Evolutionary conservation across 2,329 filamentous ascomycete genomes (phyloP).

Genomic region (Aspergillus caelatus): DNA sequence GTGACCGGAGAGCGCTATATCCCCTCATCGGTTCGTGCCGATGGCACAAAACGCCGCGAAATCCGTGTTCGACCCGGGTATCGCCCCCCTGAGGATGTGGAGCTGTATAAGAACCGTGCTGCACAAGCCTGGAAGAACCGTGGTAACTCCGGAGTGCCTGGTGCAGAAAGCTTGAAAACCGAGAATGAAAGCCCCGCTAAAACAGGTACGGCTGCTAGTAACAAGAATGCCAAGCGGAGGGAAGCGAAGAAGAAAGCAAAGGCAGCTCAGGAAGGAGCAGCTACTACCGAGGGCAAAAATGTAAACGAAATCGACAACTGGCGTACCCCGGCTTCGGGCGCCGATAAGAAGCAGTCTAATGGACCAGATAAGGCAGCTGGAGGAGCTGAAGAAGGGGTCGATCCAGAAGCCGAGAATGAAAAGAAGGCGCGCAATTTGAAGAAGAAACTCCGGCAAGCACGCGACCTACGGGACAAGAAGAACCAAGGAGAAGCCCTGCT

Average conservation of each 20-base stretch:
- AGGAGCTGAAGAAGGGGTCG: slow-evolving; percentile 47
- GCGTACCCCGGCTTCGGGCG: slow-evolving; percentile 24
- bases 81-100: slow-evolving; percentile 90
- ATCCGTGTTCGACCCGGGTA: slow-evolving; percentile 95
- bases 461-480: slow-evolving; percentile 87
- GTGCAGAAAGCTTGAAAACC: slow-evolving; percentile 63
- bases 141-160: slow-evolving; percentile 71
- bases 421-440: slow-evolving; percentile 90
- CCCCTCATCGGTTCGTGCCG: slow-evolving; percentile 80
- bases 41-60: slow-evolving; percentile 89
- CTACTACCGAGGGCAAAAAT: slow-evolving; percentile 24
- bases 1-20: slow-evolving; percentile 82
- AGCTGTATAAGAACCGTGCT: slow-evolving; percentile 91
- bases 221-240: slow-evolving; percentile 83
- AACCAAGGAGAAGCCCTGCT: slow-evolving; percentile 80
- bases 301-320: slow-evolving; percentile 35
- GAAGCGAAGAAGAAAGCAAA: slow-evolving; percentile 68
- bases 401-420: slow-evolving; percentile 77
- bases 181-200: slow-evolving; percentile 46
- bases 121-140: slow-evolving; percentile 83
- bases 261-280: slow-evolving; percentile 58
- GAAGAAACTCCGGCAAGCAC: slow-evolving; percentile 94
- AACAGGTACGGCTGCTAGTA: slow-evolving; percentile 59
- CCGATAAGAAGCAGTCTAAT: slow-evolving; percentile 30
- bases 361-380: slow-evolving; percentile 28